These are phyloP conservation scores for Kickxella alabastrina DNA, from an alignment of 192 early-diverging fungal genomes.

Conservation along the genomic window DNA sequence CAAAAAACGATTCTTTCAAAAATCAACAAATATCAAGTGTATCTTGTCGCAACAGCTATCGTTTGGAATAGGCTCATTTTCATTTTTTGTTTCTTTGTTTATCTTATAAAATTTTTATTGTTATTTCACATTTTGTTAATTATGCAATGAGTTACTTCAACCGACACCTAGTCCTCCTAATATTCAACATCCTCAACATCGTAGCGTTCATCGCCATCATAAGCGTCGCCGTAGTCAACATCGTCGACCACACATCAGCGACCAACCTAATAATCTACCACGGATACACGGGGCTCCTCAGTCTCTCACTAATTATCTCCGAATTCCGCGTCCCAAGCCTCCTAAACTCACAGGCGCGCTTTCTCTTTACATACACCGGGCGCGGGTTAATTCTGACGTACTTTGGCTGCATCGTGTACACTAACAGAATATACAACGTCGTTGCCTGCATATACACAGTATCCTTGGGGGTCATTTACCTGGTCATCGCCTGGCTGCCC, in stretches of 20 bases:
- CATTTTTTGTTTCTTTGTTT: neutral
- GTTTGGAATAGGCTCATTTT: too few species aligned
- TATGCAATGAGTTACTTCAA: constrained; percentile 46
- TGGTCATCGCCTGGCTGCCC: constrained; percentile 54
- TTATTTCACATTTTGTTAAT: neutral
- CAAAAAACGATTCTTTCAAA: too few species aligned
- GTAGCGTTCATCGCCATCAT: constrained; percentile 40
- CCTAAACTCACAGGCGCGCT: constrained; percentile 50
- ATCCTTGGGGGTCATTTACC: constrained; percentile 51
- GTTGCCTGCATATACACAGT: constrained; percentile 50
- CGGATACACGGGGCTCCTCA: constrained; percentile 47
- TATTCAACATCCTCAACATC: constrained; percentile 49
- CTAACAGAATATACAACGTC: constrained; percentile 44
- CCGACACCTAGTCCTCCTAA: constrained; percentile 43
- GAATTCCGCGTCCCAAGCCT: constrained; percentile 48
- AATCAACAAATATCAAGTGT: too few species aligned
- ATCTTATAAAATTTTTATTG: neutral
- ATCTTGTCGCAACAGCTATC: too few species aligned
- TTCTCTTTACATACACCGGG: constrained; percentile 56
- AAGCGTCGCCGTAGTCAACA: constrained; percentile 40
- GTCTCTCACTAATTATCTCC: constrained; percentile 48
- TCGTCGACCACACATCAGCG: constrained; percentile 34
- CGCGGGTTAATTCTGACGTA: constrained; percentile 58
- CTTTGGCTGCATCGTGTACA: constrained; percentile 58
- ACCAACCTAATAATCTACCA: constrained; percentile 54